phyloP scores from a whole-genome alignment of 192 early-diverging fungal species.

The Neocallimastix lanati region DNA sequence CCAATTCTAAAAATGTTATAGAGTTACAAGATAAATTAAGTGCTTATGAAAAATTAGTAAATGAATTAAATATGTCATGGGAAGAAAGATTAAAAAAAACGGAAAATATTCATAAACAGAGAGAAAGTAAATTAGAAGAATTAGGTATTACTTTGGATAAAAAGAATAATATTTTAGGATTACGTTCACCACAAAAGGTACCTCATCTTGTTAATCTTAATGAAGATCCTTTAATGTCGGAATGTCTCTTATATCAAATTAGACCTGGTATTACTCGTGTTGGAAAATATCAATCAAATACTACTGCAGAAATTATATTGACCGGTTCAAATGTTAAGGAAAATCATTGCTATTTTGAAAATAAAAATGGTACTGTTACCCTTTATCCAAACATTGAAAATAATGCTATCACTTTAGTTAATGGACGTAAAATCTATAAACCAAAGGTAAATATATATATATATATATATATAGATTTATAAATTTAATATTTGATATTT shows the following conservation, averaged over 20 bases:
- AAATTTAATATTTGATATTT: no score
- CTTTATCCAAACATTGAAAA: slow-evolving; percentile 25
- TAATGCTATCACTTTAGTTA: slow-evolving; percentile 50
- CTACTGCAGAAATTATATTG: slow-evolving; percentile 31
- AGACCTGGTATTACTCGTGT: slow-evolving; percentile 53
- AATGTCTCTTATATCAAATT: slow-evolving; percentile 77
- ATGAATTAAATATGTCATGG: slow-evolving; percentile 65
- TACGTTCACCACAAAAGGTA: slow-evolving; percentile 53
- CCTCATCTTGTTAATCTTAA: slow-evolving; percentile 80
- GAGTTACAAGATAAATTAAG: slow-evolving; percentile 59
- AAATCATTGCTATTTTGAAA: slow-evolving; percentile 58
- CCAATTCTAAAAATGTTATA: background rate
- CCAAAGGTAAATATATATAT: slow-evolving; percentile 1
- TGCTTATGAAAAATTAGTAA: slow-evolving; percentile 70
- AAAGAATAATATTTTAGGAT: slow-evolving; percentile 39
- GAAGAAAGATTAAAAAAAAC: slow-evolving; percentile 59
- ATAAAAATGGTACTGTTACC: slow-evolving; percentile 31
- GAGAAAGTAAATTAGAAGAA: slow-evolving; percentile 55
- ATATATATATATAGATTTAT: background rate
- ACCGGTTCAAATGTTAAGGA: slow-evolving; percentile 38
- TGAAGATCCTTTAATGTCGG: slow-evolving; percentile 74
- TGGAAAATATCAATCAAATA: slow-evolving; percentile 18
- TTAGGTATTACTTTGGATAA: slow-evolving; percentile 54
- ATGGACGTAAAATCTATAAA: slow-evolving; percentile 44
- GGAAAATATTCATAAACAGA: slow-evolving; percentile 47